A percentile compares a stretch with the other conserved stretches of the same genome.
These are phyloP conservation scores for Evernia prunastri DNA, from an alignment of 495 filamentous ascomycete species.

Conservation along the genomic window DNA sequence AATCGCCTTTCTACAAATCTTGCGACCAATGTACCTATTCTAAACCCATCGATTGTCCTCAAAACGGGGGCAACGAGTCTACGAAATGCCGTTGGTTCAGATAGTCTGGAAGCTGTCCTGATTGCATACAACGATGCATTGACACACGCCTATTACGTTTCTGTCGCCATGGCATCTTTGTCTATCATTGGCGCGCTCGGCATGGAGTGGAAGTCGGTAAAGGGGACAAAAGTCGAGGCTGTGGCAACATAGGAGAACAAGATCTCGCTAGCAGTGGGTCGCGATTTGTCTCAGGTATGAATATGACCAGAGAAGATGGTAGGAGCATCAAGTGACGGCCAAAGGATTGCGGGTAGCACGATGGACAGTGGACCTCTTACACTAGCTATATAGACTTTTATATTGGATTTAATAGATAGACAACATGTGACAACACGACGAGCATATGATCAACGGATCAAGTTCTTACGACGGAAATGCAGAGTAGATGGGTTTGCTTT, in stretches of 20 bases:
- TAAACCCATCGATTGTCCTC: constrained; percentile 47
- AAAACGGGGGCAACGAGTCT: constrained; percentile 63
- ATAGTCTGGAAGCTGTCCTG: constrained; percentile 49
- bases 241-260: neutral
- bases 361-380: neutral
- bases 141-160: constrained; percentile 61
- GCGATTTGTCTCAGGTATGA: neutral
- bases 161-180: constrained; percentile 54
- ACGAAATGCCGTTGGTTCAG: constrained; percentile 33
- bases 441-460: neutral
- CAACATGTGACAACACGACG: no score
- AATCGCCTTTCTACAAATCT: constrained; percentile 61
- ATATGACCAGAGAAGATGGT: neutral
- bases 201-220: constrained; percentile 76
- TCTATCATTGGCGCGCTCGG: constrained; percentile 54
- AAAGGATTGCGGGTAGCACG: neutral
- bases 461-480: no score
- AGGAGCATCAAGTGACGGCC: neutral
- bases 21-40: constrained; percentile 40
- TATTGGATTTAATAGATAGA: neutral
- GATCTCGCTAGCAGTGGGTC: neutral
- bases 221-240: constrained; percentile 57
- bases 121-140: constrained; percentile 66
- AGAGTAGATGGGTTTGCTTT: neutral
- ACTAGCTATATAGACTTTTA: neutral